Evolutionary conservation across 2,329 filamentous ascomycete genomes (phyloP).

Genomic region (Elsinoe arachidis): DNA sequence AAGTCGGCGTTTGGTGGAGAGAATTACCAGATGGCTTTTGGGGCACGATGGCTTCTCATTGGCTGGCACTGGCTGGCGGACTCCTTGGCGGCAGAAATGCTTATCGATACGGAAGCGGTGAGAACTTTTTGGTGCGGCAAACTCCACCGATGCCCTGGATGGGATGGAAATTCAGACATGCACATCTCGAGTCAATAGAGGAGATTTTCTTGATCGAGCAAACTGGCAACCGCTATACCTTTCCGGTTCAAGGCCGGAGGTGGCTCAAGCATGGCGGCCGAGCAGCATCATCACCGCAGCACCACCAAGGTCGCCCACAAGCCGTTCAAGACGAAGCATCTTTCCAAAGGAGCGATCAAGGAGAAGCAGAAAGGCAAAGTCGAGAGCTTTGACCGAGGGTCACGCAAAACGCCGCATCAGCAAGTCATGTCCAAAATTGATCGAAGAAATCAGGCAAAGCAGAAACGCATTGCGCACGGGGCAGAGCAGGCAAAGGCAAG

Average conservation of each 20-base stretch:
- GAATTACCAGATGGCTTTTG: too few relatives aligned
- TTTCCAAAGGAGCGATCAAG: conserved; percentile 78
- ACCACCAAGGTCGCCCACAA: conserved; percentile 87
- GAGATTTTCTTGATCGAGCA: neutral
- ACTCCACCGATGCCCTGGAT: neutral
- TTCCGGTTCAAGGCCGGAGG: conserved; percentile 79
- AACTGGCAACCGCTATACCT: conserved; percentile 37
- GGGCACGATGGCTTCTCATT: too few relatives aligned
- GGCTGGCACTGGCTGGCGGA: neutral
- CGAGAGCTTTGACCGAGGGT: conserved; percentile 58
- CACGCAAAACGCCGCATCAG: conserved; percentile 83
- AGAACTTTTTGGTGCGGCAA: neutral
- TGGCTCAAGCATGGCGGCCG: conserved; percentile 57
- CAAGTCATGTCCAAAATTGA: conserved; percentile 97
- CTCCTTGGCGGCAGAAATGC: conserved; percentile 6
- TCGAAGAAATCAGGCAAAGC: conserved; percentile 87
- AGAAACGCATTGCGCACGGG: conserved; percentile 75
- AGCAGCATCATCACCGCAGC: conserved; percentile 75
- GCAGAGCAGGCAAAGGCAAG: conserved; percentile 71
- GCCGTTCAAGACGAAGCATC: conserved; percentile 83
- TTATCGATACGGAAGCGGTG: conserved; percentile 8
- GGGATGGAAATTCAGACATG: neutral
- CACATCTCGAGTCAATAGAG: neutral
- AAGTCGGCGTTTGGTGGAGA: too few relatives aligned
- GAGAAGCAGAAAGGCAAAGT: conserved; percentile 82